These are phyloP conservation scores for Dryas integrifolia DNA, from an alignment of 331 rosid genomes.

Conservation along the genomic window DNA sequence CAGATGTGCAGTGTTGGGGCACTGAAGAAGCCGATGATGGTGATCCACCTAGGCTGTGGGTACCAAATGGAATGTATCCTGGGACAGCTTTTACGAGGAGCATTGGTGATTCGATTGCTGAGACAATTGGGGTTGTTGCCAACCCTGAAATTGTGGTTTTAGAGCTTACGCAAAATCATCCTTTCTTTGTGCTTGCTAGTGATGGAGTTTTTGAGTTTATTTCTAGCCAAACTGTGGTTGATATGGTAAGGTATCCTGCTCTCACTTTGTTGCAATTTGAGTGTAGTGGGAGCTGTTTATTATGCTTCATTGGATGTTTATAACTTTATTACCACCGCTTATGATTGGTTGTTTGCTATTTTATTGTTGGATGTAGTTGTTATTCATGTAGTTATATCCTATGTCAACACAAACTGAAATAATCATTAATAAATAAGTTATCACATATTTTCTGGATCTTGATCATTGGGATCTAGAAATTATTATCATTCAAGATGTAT, in stretches of 20 bases:
- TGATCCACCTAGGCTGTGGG: conserved; percentile 96
- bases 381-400: not conserved
- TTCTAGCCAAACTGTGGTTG: conserved; percentile 91
- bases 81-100: conserved; percentile 98
- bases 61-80: conserved; percentile 96
- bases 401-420: not conserved
- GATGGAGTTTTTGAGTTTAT: conserved; percentile 98
- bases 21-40: conserved; percentile 94
- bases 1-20: conserved; percentile 93
- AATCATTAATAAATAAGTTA: not conserved
- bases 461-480: not conserved
- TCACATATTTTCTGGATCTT: not conserved
- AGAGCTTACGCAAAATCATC: conserved; percentile 77
- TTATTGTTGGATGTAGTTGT: conserved; percentile 26
- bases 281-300: conserved; percentile 3
- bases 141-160: conserved; percentile 85
- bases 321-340: not conserved
- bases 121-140: conserved; percentile 92
- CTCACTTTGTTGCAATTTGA: conserved; percentile 26
- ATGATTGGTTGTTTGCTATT: conserved; percentile 5
- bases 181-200: conserved; percentile 93
- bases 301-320: not conserved
- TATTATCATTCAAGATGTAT: not conserved
- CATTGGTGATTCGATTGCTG: conserved; percentile 92
- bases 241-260: conserved; percentile 57